phyloP scores from a whole-genome alignment of 805 yeast genomes.

The Starmerella ratchasimensis region DNA sequence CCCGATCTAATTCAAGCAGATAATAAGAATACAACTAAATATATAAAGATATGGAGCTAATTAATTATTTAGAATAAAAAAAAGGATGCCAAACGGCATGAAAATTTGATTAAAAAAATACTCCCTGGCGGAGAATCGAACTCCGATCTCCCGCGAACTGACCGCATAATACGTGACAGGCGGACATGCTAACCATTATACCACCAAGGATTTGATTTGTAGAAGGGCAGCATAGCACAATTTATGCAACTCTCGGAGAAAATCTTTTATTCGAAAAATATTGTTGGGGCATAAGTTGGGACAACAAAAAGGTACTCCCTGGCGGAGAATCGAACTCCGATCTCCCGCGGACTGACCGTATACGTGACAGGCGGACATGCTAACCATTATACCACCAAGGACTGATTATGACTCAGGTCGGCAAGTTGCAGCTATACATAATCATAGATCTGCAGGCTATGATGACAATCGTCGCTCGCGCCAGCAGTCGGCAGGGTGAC shows the following conservation, averaged over 20 bases:
- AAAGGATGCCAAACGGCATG: background rate
- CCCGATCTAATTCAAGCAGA: too few relatives aligned
- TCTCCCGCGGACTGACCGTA: conserved; percentile 17
- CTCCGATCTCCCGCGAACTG: conserved; percentile 19
- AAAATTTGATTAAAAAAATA: conserved; percentile 3
- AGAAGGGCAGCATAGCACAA: too few relatives aligned
- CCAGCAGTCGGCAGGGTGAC: too few relatives aligned
- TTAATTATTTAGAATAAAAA: background rate
- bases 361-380: conserved; percentile 19
- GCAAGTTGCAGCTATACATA: too few relatives aligned
- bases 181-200: conserved; percentile 19
- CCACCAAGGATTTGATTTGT: conserved; percentile 14
- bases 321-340: conserved; percentile 19
- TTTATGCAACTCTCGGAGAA: too few relatives aligned
- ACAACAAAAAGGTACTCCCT: conserved; percentile 14
- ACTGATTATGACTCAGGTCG: too few relatives aligned
- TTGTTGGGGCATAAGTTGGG: too few relatives aligned
- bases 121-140: conserved; percentile 19
- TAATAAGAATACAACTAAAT: background rate
- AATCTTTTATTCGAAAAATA: too few relatives aligned
- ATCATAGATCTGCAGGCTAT: too few relatives aligned
- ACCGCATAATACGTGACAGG: conserved; percentile 13
- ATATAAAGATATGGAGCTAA: background rate
- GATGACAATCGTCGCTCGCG: too few relatives aligned
- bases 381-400: conserved; percentile 18